phyloP scores from a whole-genome alignment of 1,284 basidiomycete species.

The Boletus mariae region DNA sequence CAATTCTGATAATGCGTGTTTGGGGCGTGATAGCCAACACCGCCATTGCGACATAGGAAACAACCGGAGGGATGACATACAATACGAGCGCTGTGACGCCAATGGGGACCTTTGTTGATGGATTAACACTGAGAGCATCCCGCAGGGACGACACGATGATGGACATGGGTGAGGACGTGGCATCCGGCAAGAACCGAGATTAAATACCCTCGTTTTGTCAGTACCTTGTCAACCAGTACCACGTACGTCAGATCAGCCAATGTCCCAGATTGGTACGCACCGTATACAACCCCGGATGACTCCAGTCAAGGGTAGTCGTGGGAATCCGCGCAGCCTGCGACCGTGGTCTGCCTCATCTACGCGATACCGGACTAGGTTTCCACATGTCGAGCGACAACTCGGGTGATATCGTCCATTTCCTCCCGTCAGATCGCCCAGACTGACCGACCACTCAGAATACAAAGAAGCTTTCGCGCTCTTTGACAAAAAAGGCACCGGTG shows the following conservation, averaged over 20 bases:
- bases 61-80: background rate
- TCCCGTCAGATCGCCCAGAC: background rate
- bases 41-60: background rate
- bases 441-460: conserved; percentile 32
- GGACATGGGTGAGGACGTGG: background rate
- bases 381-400: no score
- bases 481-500: conserved; percentile 92
- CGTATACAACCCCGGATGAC: no score
- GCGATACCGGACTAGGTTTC: no score
- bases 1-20: background rate
- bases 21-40: background rate
- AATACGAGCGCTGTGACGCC: background rate
- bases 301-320: no score
- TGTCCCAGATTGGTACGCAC: no score
- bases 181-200: background rate
- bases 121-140: background rate
- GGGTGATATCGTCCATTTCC: no score
- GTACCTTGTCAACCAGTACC: no score
- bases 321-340: no score
- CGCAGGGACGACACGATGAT: no score
- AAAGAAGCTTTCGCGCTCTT: conserved; percentile 97
- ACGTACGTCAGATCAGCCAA: no score
- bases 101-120: background rate
- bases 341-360: no score
- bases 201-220: background rate